Evolutionary conservation across 805 yeast genomes (phyloP).

Genomic region (Nakazawaea sp.): DNA sequence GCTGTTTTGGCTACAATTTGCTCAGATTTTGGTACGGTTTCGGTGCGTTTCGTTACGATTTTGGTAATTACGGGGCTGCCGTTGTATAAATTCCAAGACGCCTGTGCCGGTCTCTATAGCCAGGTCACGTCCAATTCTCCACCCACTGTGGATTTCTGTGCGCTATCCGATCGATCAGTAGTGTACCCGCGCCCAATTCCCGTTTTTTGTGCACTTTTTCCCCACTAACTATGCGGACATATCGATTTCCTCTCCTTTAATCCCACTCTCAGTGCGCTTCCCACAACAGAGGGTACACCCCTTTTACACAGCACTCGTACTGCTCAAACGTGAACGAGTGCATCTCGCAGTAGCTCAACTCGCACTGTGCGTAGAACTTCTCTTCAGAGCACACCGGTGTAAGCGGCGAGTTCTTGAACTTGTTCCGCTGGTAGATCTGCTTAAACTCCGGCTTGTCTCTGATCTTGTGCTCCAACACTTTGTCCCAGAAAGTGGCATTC

Average conservation of each 20-base stretch:
- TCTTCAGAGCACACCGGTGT: constrained; percentile 22
- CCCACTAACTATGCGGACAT: constrained; percentile 3
- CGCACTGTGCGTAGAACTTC: constrained; percentile 1
- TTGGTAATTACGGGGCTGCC: no score
- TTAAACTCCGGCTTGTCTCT: constrained; percentile 24
- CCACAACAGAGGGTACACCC: not conserved
- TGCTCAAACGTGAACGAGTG: constrained; percentile 7
- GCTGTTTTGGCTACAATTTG: no score
- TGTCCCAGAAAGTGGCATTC: constrained; percentile 37
- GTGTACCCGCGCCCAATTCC: no score
- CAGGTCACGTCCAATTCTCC: no score
- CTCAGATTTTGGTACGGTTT: no score
- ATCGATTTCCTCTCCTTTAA: not conserved
- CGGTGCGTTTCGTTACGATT: no score
- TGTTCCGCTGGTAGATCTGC: constrained; percentile 27
- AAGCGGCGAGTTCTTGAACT: constrained; percentile 28
- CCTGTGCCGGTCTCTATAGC: no score
- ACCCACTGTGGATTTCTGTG: no score
- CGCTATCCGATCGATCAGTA: no score
- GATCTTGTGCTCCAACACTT: constrained; percentile 17
- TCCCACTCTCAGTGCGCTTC: not conserved
- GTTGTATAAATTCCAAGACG: no score
- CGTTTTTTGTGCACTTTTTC: not conserved
- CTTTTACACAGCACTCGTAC: constrained; percentile 5
- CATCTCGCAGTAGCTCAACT: constrained; percentile 7